These are phyloP conservation scores for Parathielavia appendiculata DNA, from an alignment of 495 filamentous ascomycete genomes.

Conservation along the genomic window DNA sequence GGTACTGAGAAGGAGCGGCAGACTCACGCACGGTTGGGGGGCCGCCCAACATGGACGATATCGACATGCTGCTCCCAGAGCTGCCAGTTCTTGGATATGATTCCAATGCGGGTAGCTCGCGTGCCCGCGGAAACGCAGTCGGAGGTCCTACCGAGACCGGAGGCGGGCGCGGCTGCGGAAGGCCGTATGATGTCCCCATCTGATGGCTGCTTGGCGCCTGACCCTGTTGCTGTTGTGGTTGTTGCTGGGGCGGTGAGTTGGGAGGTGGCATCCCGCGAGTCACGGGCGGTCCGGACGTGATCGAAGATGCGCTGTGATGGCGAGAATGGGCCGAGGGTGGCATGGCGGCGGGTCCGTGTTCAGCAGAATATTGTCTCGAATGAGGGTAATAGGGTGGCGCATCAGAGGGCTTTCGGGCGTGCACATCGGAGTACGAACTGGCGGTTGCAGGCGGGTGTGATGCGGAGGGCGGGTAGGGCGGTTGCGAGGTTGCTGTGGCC, in stretches of 20 bases:
- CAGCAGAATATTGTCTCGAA: slow-evolving; percentile 43
- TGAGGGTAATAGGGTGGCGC: slow-evolving; percentile 40
- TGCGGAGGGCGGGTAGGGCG: slow-evolving; percentile 26
- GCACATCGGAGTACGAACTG: slow-evolving; percentile 42
- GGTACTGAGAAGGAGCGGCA: slow-evolving; percentile 49
- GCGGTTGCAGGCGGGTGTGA: slow-evolving; percentile 25
- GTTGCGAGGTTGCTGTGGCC: slow-evolving; percentile 24
- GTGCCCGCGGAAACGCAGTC: slow-evolving; percentile 44
- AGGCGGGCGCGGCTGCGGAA: slow-evolving; percentile 46
- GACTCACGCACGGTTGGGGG: slow-evolving; percentile 51
- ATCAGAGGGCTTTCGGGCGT: slow-evolving; percentile 48
- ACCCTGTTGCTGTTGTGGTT: slow-evolving; percentile 26
- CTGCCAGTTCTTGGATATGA: slow-evolving; percentile 42
- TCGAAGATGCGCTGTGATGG: slow-evolving; percentile 50
- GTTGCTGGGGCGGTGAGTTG: slow-evolving; percentile 45
- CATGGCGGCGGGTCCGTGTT: slow-evolving; percentile 42
- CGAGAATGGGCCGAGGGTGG: slow-evolving; percentile 45
- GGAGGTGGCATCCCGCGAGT: slow-evolving; percentile 51
- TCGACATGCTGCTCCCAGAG: slow-evolving; percentile 82
- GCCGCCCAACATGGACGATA: slow-evolving; percentile 85
- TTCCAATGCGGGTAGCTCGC: slow-evolving; percentile 52
- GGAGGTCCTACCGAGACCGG: slow-evolving; percentile 50
- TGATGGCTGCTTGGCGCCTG: slow-evolving; percentile 41
- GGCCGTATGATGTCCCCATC: slow-evolving; percentile 40
- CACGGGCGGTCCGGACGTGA: slow-evolving; percentile 40